A percentile compares a stretch with the other conserved stretches of the same genome.
Evolutionary conservation across 352 stramenopile species (phyloP).

Genomic region (Pythium utonaiense): DNA sequence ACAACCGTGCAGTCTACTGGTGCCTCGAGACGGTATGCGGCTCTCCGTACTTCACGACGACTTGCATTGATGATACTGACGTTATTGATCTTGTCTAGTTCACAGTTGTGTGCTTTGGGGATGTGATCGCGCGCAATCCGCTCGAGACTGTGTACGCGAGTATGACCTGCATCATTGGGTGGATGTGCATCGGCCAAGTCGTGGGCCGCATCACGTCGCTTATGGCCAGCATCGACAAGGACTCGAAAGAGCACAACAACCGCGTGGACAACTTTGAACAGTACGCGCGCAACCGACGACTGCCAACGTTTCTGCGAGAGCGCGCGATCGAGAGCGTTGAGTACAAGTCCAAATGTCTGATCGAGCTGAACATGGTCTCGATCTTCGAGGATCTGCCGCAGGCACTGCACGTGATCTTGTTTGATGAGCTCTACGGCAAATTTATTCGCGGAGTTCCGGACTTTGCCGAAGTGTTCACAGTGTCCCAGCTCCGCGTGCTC

Average conservation of each 20-base stretch:
- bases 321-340: constrained; percentile 47
- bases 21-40: constrained; percentile 53
- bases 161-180: constrained; percentile 62
- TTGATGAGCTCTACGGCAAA: constrained; percentile 47
- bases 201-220: constrained; percentile 61
- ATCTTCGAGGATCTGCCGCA: constrained; percentile 44
- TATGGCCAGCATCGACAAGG: constrained; percentile 59
- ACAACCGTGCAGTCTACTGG: constrained; percentile 75
- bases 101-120: constrained; percentile 72
- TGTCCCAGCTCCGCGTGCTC: constrained; percentile 42
- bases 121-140: constrained; percentile 52
- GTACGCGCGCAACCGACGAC: constrained; percentile 42
- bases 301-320: constrained; percentile 40
- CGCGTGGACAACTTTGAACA: constrained; percentile 60
- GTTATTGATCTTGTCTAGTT: constrained; percentile 32
- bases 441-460: constrained; percentile 34
- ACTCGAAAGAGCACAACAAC: constrained; percentile 39
- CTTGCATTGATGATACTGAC: too few relatives aligned
- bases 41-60: too few relatives aligned
- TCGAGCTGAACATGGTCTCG: constrained; percentile 33
- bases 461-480: constrained; percentile 16
- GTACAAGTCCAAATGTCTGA: constrained; percentile 49
- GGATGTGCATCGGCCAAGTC: constrained; percentile 71
- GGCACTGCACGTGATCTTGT: constrained; percentile 33
- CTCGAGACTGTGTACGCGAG: constrained; percentile 49